A percentile compares a stretch with the other conserved stretches of the same genome.
Evolutionary conservation across 2,329 filamentous ascomycete species (phyloP).

Genomic region (Ceratocystis lukuohia): DNA sequence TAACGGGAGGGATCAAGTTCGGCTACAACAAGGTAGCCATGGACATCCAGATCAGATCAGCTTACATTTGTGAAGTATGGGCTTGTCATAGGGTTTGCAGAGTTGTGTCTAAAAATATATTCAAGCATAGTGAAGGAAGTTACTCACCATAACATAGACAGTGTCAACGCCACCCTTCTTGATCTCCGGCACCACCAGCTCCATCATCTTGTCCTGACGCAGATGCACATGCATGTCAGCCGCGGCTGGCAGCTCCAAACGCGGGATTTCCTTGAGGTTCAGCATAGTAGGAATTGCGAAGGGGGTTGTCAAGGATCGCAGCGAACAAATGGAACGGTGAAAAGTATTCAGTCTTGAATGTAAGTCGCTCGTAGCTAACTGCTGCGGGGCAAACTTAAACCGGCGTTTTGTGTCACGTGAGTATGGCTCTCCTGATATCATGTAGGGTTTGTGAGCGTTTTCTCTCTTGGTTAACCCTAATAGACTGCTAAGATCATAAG

Average conservation of each 20-base stretch:
- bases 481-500: no score
- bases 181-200: constrained; percentile 38
- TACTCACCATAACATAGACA: constrained; percentile 33
- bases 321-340: no score
- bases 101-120: background rate
- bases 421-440: background rate
- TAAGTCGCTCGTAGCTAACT: background rate
- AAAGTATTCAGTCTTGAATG: background rate
- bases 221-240: constrained; percentile 62
- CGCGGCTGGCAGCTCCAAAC: constrained; percentile 45
- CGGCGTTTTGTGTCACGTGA: background rate
- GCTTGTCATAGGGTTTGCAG: no score
- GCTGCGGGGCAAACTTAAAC: background rate
- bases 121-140: background rate
- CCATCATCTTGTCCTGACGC: constrained; percentile 53
- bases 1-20: constrained; percentile 39
- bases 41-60: constrained; percentile 10
- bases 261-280: constrained; percentile 27
- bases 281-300: constrained; percentile 21
- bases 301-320: background rate
- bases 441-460: background rate
- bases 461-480: background rate
- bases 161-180: constrained; percentile 52
- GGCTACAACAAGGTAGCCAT: constrained; percentile 2
- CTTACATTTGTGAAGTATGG: background rate